A percentile compares a stretch with the other conserved stretches of the same genome.
These are phyloP conservation scores for Pseudocercospora ulei DNA, from an alignment of 2,329 filamentous ascomycete genomes.

Conservation along the genomic window DNA sequence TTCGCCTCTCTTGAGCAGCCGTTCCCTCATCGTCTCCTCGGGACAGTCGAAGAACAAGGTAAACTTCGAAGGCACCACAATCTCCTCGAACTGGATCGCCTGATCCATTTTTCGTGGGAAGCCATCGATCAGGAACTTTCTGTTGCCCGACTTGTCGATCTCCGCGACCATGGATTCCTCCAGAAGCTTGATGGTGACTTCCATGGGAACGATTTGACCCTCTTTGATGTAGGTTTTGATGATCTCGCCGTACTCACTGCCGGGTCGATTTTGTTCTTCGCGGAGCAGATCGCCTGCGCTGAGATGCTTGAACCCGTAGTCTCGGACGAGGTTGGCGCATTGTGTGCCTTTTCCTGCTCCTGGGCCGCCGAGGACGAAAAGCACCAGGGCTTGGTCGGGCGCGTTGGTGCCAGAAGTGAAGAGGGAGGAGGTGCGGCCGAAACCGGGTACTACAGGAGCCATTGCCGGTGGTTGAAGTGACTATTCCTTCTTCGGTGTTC, in stretches of 20 bases:
- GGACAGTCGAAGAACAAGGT: constrained; percentile 93
- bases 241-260: constrained; percentile 80
- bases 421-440: constrained; percentile 47
- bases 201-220: constrained; percentile 95
- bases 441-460: constrained; percentile 14
- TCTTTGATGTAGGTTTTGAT: constrained; percentile 92
- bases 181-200: constrained; percentile 85
- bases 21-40: constrained; percentile 74
- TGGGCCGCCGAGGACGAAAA: constrained; percentile 93
- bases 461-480: constrained; percentile 32
- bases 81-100: constrained; percentile 82
- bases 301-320: constrained; percentile 87
- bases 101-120: constrained; percentile 98
- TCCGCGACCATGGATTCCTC: constrained; percentile 81
- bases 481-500: constrained; percentile 7
- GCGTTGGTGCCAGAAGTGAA: constrained; percentile 51
- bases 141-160: constrained; percentile 50
- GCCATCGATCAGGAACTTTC: constrained; percentile 67
- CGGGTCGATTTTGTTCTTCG: constrained; percentile 79
- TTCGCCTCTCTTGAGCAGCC: constrained; percentile 80
- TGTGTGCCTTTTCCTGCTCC: constrained; percentile 96
- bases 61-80: constrained; percentile 71
- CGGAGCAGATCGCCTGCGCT: constrained; percentile 88
- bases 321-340: constrained; percentile 73
- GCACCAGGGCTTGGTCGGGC: constrained; percentile 63